Conservation (phyloP, 2,329 filamentous ascomycete genomes). For the Ilyonectria mors-panacis region DNA sequence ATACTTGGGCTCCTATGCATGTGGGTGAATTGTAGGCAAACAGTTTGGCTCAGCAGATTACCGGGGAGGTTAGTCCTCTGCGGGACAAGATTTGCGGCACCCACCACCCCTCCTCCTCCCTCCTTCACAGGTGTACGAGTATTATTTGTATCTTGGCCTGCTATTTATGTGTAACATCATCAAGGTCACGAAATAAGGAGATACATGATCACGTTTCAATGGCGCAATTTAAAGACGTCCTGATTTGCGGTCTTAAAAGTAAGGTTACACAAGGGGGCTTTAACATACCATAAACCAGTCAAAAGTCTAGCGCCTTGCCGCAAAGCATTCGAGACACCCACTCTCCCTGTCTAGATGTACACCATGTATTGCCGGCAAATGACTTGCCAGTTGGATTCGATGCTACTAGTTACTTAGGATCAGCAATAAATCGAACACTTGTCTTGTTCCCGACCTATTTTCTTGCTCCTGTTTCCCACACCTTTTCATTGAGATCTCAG, state of each 20-base stretch:
- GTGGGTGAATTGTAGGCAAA: background rate
- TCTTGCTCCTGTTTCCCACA: too few relatives aligned
- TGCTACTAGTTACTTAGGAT: too few relatives aligned
- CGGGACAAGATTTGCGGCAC: background rate
- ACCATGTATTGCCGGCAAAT: too few relatives aligned
- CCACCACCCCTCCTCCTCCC: conserved; percentile 9
- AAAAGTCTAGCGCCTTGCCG: background rate
- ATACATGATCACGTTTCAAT: conserved; percentile 3
- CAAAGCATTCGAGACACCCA: too few relatives aligned
- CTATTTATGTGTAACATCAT: conserved; percentile 24
- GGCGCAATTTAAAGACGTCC: background rate
- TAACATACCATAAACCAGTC: background rate
- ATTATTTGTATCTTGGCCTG: conserved; percentile 25
- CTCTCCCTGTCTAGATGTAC: too few relatives aligned
- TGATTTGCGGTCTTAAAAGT: background rate
- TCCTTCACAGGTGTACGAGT: conserved; percentile 19
- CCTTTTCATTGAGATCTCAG: too few relatives aligned
- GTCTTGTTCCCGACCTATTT: too few relatives aligned
- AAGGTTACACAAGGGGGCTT: background rate
- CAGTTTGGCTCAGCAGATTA: background rate
- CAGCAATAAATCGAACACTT: too few relatives aligned
- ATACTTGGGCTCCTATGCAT: background rate
- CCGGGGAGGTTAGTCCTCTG: background rate
- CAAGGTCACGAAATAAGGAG: conserved; percentile 16
- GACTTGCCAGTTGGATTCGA: too few relatives aligned